phyloP scores from a whole-genome alignment of 129 eudicot species.

The Gnaphalium uliginosum region DNA sequence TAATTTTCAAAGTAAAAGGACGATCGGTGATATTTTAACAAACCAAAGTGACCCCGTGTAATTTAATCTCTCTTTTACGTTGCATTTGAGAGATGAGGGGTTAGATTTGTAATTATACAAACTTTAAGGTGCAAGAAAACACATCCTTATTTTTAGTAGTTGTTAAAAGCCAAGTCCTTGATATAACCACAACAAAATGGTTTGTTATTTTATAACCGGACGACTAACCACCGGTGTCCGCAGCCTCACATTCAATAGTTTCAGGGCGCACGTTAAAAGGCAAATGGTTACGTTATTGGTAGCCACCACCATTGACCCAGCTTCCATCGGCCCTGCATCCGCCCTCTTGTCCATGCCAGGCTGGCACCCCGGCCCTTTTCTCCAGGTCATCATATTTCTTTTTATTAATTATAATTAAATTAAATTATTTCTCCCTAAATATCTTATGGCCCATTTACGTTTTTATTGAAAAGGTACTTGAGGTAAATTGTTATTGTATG shows the following conservation, averaged over 20 bases:
- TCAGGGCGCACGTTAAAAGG: conserved; percentile 23
- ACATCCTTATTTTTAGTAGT: no score
- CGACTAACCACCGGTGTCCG: conserved; percentile 7
- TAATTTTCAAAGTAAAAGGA: no score
- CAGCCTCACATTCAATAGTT: conserved; percentile 16
- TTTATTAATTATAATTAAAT: not conserved
- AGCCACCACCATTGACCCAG: conserved; percentile 74
- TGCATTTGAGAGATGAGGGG: no score
- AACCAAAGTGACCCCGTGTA: no score
- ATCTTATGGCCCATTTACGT: not conserved
- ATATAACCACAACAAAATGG: conserved; percentile 15
- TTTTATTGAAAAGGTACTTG: no score
- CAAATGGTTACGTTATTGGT: conserved; percentile 67
- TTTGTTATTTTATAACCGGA: conserved; percentile 6
- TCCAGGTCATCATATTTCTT: conserved; percentile 38
- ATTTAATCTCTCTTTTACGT: no score
- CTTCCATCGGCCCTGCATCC: conserved; percentile 75
- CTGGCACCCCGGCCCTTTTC: conserved; percentile 70
- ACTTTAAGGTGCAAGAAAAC: not conserved
- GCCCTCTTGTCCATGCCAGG: conserved; percentile 78
- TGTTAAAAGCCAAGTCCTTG: not conserved
- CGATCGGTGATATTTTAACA: no score
- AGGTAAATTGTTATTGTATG: not conserved
- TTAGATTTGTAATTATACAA: not conserved
- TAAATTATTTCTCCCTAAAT: not conserved